Conservation (phyloP, 1,284 basidiomycete genomes). For the Hemileia vastatrix region DNA sequence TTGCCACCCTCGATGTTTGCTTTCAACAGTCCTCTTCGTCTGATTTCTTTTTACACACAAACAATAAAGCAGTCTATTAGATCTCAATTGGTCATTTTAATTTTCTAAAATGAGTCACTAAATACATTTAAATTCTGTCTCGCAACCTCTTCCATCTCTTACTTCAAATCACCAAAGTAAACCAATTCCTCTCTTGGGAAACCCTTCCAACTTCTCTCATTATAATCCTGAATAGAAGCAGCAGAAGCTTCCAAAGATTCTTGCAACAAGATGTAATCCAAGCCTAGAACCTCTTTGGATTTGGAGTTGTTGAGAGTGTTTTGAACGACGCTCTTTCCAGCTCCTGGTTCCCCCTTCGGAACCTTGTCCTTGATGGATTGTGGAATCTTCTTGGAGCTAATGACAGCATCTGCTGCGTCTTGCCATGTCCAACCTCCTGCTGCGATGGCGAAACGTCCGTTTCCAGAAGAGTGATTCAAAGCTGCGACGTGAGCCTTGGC, state of each 20-base stretch:
- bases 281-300: conserved; percentile 27
- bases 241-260: conserved; percentile 29
- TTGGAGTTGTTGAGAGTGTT: conserved; percentile 31
- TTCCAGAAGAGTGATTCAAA: conserved; percentile 16
- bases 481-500: background rate
- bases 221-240: conserved; percentile 30
- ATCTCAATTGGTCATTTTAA: too few relatives aligned
- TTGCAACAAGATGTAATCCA: conserved; percentile 31
- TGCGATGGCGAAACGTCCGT: conserved; percentile 29
- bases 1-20: too few relatives aligned
- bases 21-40: too few relatives aligned
- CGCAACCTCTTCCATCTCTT: too few relatives aligned
- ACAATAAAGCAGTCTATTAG: too few relatives aligned
- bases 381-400: conserved; percentile 27
- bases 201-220: conserved; percentile 34
- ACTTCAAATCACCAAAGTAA: too few relatives aligned
- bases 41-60: too few relatives aligned
- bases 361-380: conserved; percentile 30
- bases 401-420: conserved; percentile 31
- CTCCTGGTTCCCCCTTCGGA: conserved; percentile 29
- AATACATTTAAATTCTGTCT: too few relatives aligned
- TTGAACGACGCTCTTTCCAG: conserved; percentile 27
- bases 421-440: conserved; percentile 25
- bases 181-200: conserved; percentile 26
- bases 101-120: too few relatives aligned